These are phyloP conservation scores for Pachyrhizus erosus DNA, from an alignment of 306 rosid species.

Conservation along the genomic window DNA sequence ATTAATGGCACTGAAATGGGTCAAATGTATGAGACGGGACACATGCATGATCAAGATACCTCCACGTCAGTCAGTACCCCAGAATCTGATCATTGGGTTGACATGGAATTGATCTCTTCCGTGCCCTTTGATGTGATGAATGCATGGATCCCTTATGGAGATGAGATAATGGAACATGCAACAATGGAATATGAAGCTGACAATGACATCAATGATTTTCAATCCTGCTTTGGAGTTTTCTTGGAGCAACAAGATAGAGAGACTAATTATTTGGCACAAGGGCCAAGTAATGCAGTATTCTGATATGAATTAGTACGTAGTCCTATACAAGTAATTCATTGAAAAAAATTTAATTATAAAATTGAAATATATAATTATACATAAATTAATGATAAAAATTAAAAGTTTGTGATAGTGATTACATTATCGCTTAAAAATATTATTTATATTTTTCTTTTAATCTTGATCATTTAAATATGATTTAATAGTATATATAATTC, in stretches of 20 bases:
- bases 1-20: slow-evolving; percentile 32
- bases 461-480: no score
- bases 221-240: slow-evolving; percentile 36
- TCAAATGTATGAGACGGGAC: slow-evolving; percentile 33
- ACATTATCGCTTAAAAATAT: no score
- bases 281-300: slow-evolving; percentile 22
- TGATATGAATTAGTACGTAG: neutral
- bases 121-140: slow-evolving; percentile 41
- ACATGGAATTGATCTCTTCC: slow-evolving; percentile 47
- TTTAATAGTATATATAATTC: no score
- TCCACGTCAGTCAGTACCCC: slow-evolving; percentile 35
- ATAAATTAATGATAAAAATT: no score
- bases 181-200: slow-evolving; percentile 30
- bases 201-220: slow-evolving; percentile 37
- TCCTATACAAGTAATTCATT: no score
- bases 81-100: slow-evolving; percentile 45
- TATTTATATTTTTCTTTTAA: no score
- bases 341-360: no score
- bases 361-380: no score
- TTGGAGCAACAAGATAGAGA: slow-evolving; percentile 43
- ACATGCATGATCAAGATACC: slow-evolving; percentile 44
- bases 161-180: slow-evolving; percentile 35
- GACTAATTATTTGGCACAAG: neutral
- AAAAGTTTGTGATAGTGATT: no score
- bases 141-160: slow-evolving; percentile 43